These are phyloP conservation scores for Cetradonia linearis DNA, from an alignment of 495 filamentous ascomycete species.

Conservation along the genomic window DNA sequence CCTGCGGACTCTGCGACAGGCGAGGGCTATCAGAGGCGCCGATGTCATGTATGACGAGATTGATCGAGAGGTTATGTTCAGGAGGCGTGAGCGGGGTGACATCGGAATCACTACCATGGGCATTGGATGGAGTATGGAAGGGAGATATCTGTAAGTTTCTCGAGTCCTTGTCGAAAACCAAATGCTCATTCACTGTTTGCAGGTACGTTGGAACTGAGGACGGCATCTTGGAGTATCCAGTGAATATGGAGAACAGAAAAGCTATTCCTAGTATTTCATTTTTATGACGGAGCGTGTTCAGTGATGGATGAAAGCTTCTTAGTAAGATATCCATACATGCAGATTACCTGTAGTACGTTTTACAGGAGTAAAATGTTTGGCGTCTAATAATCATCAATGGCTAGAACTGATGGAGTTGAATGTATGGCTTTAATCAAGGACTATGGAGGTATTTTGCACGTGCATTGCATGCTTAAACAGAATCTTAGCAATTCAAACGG, in stretches of 20 bases:
- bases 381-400: not conserved
- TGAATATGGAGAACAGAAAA: constrained; percentile 57
- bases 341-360: not conserved
- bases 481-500: not conserved
- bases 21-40: constrained; percentile 6
- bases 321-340: not conserved
- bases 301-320: not conserved
- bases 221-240: constrained; percentile 62
- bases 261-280: constrained; percentile 51
- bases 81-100: constrained; percentile 11
- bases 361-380: not conserved
- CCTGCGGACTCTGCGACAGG: constrained; percentile 5
- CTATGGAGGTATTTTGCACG: not conserved
- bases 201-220: constrained; percentile 66
- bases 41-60: constrained; percentile 16
- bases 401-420: not conserved
- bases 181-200: not conserved
- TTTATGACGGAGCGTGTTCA: constrained; percentile 42
- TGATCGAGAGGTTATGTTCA: constrained; percentile 16
- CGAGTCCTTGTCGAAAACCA: constrained; percentile 12
- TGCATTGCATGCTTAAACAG: not conserved
- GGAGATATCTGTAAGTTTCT: constrained; percentile 54
- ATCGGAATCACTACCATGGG: constrained; percentile 50
- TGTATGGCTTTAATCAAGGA: not conserved
- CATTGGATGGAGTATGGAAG: constrained; percentile 59